Base-by-base conservation (phyloP, 768 basidiomycete genomes). In the Infundibulicybe gibba region DNA sequence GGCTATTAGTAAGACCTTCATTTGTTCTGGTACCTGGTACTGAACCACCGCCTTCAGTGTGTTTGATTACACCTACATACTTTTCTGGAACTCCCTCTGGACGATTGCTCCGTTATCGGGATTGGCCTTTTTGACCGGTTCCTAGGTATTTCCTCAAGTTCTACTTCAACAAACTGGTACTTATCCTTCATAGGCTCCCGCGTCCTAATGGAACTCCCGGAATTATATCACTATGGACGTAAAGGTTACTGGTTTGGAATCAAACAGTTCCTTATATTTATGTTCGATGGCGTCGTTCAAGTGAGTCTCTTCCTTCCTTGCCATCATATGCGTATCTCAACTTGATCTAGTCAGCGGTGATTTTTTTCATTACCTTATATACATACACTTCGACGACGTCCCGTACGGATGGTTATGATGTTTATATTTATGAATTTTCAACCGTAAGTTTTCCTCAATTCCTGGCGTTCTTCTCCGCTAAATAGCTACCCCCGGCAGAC, bases 21-120 rank as follows among this genome's bases (percentile, higher is more conserved):
- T 17, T 37, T 15, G 13, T 51, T 60, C 47, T 57, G 44, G 37
- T n/a, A 17, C 15, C 6, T 25, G 11, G 39, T 40, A 48, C 13
- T 10, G 35, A 44, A 12, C 31, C 43, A 40, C 32, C 31, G 20
- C 47, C 32, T 32, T 14, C 39, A 69, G 67, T 53, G 90, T 82
- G 10, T 89, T 90, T 54, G 87, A 92, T 51, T 95, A 95, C 63
- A 87, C 83, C 19, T 97, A 94, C 59, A 70, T 99, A 38, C 74
- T 99, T 31, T 94, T 94, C 69, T 98, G 95, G 95, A 99, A 99
- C 69, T 87, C 95, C 9, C 83, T 99, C 66, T 99, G 90, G 90
- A 89, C 90, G 0, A 70, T 95, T 42, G 79, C 83, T 6, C 94
- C 95, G 94, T 97, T 44, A 85, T 97, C 56, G 95, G 86, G 10